These are phyloP conservation scores for Magnaporthiopsis incrustans DNA, from an alignment of 2,329 filamentous ascomycete genomes.

Conservation along the genomic window DNA sequence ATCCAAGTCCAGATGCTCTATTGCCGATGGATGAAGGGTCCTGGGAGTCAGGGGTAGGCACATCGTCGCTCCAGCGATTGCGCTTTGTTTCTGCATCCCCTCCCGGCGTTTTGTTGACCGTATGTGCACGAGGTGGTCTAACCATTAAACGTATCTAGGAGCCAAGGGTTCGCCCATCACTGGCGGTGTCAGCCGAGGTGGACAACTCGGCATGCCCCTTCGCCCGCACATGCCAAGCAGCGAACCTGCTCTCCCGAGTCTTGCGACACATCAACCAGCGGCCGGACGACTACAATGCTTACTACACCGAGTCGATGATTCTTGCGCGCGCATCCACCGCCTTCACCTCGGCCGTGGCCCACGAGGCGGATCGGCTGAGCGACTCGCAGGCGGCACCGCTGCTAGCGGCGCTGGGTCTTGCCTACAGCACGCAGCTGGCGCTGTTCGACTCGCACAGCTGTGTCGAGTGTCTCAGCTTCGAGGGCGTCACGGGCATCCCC, in stretches of 20 bases:
- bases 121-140: no score
- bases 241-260: constrained; percentile 12
- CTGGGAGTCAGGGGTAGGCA: constrained; percentile 11
- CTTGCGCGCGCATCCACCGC: constrained; percentile 9
- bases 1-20: constrained; percentile 10
- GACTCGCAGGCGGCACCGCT: constrained; percentile 3
- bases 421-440: constrained; percentile 10
- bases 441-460: constrained; percentile 13
- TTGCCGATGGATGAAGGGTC: constrained; percentile 11
- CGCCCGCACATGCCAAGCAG: constrained; percentile 13
- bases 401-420: constrained; percentile 8
- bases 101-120: no score
- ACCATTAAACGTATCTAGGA: constrained; percentile 4
- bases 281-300: constrained; percentile 6
- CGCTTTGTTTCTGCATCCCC: no score
- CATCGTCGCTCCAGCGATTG: no score
- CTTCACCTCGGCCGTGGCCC: constrained; percentile 8
- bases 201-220: constrained; percentile 9
- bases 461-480: constrained; percentile 9
- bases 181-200: constrained; percentile 10
- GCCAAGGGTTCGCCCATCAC: constrained; percentile 9
- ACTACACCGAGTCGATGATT: constrained; percentile 11
- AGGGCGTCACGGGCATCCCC: constrained; percentile 5
- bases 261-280: constrained; percentile 10
- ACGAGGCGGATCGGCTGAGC: constrained; percentile 5